These are phyloP conservation scores for Retiboletus flavoniger DNA, from an alignment of 1,284 basidiomycete genomes.

Conservation along the genomic window DNA sequence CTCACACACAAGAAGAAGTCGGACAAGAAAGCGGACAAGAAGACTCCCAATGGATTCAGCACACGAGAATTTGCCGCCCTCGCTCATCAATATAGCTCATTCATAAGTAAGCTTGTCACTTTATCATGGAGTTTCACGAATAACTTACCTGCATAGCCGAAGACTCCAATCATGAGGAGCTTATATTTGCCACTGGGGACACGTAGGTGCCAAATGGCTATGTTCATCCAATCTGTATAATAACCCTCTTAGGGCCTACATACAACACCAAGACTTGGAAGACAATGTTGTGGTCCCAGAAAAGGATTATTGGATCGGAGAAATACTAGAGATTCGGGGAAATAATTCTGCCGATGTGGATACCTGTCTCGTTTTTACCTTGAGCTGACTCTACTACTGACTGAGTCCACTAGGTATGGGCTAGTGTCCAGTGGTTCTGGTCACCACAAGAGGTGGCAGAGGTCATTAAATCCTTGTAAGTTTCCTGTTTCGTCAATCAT, in stretches of 20 bases:
- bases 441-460: conserved; percentile 40
- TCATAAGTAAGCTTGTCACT: conserved; percentile 16
- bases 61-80: conserved; percentile 17
- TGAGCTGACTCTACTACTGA: neutral
- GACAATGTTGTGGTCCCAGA: neutral
- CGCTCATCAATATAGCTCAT: conserved; percentile 6
- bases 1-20: conserved; percentile 22
- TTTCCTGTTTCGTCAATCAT: neutral
- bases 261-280: conserved; percentile 21
- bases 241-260: conserved; percentile 29
- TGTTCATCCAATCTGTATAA: neutral
- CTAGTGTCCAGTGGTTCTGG: conserved; percentile 50
- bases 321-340: conserved; percentile 23
- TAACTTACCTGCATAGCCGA: conserved; percentile 12
- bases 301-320: conserved; percentile 28
- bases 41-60: conserved; percentile 9
- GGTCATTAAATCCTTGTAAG: conserved; percentile 48
- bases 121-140: neutral
- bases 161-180: conserved; percentile 27
- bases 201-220: conserved; percentile 22
- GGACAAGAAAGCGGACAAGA: neutral
- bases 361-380: neutral
- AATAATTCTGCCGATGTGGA: conserved; percentile 17
- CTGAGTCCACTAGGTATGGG: conserved; percentile 42
- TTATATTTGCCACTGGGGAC: conserved; percentile 29